Conservation (phyloP, 352 stramenopile species). For the Pythium brachiatum region DNA sequence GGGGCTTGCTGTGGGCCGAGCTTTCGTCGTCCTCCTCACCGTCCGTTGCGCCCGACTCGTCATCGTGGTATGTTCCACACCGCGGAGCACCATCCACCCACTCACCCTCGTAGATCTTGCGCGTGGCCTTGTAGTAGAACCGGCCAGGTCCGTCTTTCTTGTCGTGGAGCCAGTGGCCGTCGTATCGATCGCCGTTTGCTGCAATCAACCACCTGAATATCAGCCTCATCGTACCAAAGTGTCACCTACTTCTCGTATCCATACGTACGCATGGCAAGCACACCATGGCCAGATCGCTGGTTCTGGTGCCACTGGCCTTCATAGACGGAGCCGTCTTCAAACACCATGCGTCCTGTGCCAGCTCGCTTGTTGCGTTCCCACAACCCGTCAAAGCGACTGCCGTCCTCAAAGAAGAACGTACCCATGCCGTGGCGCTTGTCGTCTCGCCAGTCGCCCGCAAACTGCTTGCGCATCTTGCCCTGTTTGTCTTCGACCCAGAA, state of each 20-base stretch:
- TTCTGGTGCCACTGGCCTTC: constrained; percentile 78
- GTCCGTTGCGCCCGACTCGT: constrained; percentile 27
- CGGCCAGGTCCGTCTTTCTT: constrained; percentile 85
- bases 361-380: constrained; percentile 77
- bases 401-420: constrained; percentile 82
- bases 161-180: constrained; percentile 85
- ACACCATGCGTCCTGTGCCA: constrained; percentile 77
- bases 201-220: constrained; percentile 6
- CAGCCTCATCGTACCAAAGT: too few species aligned
- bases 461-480: constrained; percentile 72
- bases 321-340: constrained; percentile 87
- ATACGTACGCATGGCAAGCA: constrained; percentile 52
- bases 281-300: constrained; percentile 70
- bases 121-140: constrained; percentile 81
- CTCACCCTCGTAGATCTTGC: constrained; percentile 88
- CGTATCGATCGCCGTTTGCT: constrained; percentile 86
- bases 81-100: constrained; percentile 79
- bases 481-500: constrained; percentile 74
- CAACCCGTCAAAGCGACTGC: constrained; percentile 75
- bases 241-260: not conserved
- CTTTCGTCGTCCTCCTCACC: constrained; percentile 24
- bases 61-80: constrained; percentile 70
- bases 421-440: constrained; percentile 76
- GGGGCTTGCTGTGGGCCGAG: constrained; percentile 14
- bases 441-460: constrained; percentile 73